Base-by-base conservation (phyloP, 2,329 filamentous ascomycete species). In the Fusarium euwallaceae region DNA sequence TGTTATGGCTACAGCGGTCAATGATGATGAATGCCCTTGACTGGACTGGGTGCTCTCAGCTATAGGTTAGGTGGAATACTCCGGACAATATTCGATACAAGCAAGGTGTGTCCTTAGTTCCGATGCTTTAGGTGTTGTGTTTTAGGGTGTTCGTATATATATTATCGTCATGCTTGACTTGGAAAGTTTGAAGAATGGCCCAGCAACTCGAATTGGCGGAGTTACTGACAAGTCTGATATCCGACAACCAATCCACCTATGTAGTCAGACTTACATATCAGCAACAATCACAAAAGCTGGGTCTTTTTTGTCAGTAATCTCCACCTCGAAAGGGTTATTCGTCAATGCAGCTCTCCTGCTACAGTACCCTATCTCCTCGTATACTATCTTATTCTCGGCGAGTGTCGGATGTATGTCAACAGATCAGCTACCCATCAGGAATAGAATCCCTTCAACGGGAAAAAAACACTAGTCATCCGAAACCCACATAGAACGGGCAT, bases 381-480 rank as follows among this genome's bases (percentile, higher is more conserved):
- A 53, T 29, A 29, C 53, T 22, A 56, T 34, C 29, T 29, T 22
- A 10, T 32, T 16, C 36, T 60, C 56, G 34, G 56, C 34, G 34
- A 29, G 36, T 41, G n/a, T 60, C 56, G 56, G 56, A 60, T 27
- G 22, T 22, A 60, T 36, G 11, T 34, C 41, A 55, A 34, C 48
- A 36, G 67, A 62, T 39, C 34, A 67, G 36, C 45, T 45, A 69
- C 66, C 67, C 39, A 67, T 58, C 64, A 61, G 58, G 58, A n/a
- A 61, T 20, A 43, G 37, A 43, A n/a, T n/a, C 48, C 48, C 24
- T 53, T 53, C 24, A 53, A 29, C 48, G 22, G 22, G 24, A 53
- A 27, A 27, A 27, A 27, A 27, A 53, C 39, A 16, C 45, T 43
- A 66, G 60, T 29, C 48, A 11, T n/a, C 36, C 27, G 8, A 53